phyloP scores from a whole-genome alignment of 139 green algal genomes.

The Eudorina sp. region DNA sequence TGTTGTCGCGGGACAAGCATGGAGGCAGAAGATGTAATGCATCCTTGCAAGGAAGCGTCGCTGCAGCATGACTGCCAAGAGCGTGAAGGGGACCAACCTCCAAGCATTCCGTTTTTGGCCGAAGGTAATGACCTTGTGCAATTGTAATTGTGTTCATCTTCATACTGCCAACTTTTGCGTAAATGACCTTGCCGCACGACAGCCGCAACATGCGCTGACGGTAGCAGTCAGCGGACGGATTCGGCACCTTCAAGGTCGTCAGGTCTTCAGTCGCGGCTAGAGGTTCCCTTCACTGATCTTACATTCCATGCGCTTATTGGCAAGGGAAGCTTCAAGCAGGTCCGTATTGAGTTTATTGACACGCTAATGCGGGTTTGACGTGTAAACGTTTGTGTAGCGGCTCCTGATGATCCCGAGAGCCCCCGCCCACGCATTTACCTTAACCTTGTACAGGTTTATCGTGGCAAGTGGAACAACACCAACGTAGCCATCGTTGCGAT shows the following conservation, averaged over 20 bases:
- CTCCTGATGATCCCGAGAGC: no score
- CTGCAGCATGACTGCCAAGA: no score
- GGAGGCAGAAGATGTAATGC: no score
- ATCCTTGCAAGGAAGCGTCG: no score
- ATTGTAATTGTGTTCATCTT: no score
- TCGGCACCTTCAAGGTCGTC: not conserved
- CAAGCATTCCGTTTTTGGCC: no score
- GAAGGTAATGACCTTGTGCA: no score
- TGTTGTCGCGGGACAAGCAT: no score
- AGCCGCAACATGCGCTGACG: not conserved
- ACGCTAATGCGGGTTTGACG: not conserved
- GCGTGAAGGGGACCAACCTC: no score
- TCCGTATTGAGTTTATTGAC: not conserved
- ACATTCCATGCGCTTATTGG: constrained; percentile 63
- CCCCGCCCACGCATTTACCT: not conserved
- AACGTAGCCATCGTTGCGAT: constrained; percentile 62
- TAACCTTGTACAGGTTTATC: constrained; percentile 56
- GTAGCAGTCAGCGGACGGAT: not conserved
- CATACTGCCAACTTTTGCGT: no score
- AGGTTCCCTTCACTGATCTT: constrained; percentile 51
- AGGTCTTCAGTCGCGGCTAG: constrained; percentile 1
- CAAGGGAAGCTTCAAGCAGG: constrained; percentile 61
- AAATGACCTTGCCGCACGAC: no score
- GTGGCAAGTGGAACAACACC: constrained; percentile 61
- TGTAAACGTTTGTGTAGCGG: no score